A percentile compares a stretch with the other conserved stretches of the same genome.
phyloP scores from a whole-genome alignment of 495 filamentous ascomycete species.

The Lasiosphaeria miniovina region DNA sequence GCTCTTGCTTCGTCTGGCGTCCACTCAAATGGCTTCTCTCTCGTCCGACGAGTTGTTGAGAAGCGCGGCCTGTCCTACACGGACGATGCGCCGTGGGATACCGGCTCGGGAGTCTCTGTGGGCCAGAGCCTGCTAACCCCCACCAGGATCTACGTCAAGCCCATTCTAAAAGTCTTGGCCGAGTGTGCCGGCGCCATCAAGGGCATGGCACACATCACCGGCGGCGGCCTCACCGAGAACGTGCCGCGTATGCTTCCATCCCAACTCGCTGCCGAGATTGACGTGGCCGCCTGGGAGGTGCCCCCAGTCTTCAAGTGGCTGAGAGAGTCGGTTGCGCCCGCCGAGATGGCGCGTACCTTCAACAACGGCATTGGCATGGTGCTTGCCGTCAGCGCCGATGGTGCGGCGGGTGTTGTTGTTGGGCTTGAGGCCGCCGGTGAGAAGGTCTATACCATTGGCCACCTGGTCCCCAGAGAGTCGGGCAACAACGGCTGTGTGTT shows the following conservation, averaged over 20 bases:
- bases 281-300: slow-evolving; percentile 66
- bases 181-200: slow-evolving; percentile 52
- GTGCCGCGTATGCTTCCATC: slow-evolving; percentile 86
- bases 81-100: slow-evolving; percentile 70
- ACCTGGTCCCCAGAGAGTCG: slow-evolving; percentile 51
- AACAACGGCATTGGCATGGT: slow-evolving; percentile 95
- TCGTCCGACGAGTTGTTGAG: slow-evolving; percentile 83
- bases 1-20: slow-evolving; percentile 79
- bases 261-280: slow-evolving; percentile 70
- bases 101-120: slow-evolving; percentile 41
- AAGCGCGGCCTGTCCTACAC: slow-evolving; percentile 64
- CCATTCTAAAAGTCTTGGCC: slow-evolving; percentile 61
- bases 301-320: slow-evolving; percentile 83
- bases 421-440: slow-evolving; percentile 66
- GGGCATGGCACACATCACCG: slow-evolving; percentile 94
- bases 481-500: slow-evolving; percentile 66
- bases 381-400: slow-evolving; percentile 62
- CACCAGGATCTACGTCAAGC: slow-evolving; percentile 76
- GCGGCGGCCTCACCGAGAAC: slow-evolving; percentile 88
- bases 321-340: slow-evolving; percentile 63
- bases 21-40: slow-evolving; percentile 94
- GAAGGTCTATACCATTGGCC: slow-evolving; percentile 72
- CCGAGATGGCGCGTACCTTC: slow-evolving; percentile 87
- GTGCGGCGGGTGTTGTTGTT: slow-evolving; percentile 50
- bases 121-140: slow-evolving; percentile 76